phyloP scores from a whole-genome alignment of 495 filamentous ascomycete genomes.

The Penicillium cosmopolitanum region DNA sequence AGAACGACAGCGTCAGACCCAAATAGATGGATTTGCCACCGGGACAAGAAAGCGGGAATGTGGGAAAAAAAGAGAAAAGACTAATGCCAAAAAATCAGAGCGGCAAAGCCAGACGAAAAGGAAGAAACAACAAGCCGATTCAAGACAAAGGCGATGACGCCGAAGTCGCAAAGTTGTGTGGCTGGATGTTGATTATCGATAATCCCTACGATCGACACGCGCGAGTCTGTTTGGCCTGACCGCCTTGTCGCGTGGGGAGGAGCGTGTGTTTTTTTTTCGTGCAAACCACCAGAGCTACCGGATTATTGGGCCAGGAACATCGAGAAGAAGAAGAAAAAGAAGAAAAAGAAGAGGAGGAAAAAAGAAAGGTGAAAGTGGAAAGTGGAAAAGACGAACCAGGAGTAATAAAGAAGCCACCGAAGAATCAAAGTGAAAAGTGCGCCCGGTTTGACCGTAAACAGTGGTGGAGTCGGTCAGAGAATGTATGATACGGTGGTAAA shows the following conservation, averaged over 20 bases:
- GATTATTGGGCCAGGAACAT: background rate
- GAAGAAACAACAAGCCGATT: slow-evolving; percentile 7
- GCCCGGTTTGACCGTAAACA: slow-evolving; percentile 34
- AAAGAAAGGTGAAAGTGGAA: slow-evolving; percentile 7
- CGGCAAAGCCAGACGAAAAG: background rate
- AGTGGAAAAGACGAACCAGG: slow-evolving; percentile 5
- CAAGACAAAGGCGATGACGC: slow-evolving; percentile 7
- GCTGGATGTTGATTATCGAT: slow-evolving; percentile 41
- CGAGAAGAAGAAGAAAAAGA: background rate
- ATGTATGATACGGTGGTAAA: slow-evolving; percentile 19
- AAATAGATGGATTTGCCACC: slow-evolving; percentile 42
- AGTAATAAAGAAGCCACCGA: slow-evolving; percentile 2
- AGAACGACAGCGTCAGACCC: slow-evolving; percentile 30
- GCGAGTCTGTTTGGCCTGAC: slow-evolving; percentile 40
- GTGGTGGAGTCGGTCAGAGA: slow-evolving; percentile 28
- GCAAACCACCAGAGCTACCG: too few species aligned
- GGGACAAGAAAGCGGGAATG: slow-evolving; percentile 23
- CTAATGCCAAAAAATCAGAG: background rate
- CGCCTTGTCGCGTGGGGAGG: slow-evolving; percentile 41
- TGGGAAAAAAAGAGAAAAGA: slow-evolving; percentile 4
- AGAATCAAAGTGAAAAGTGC: slow-evolving; percentile 10
- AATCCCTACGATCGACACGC: slow-evolving; percentile 38
- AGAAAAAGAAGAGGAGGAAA: background rate
- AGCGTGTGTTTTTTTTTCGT: slow-evolving; percentile 20
- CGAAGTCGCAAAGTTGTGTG: slow-evolving; percentile 21